These are phyloP conservation scores for Fimicolochytrium jonesii DNA, from an alignment of 192 early-diverging fungal genomes.

Conservation along the genomic window DNA sequence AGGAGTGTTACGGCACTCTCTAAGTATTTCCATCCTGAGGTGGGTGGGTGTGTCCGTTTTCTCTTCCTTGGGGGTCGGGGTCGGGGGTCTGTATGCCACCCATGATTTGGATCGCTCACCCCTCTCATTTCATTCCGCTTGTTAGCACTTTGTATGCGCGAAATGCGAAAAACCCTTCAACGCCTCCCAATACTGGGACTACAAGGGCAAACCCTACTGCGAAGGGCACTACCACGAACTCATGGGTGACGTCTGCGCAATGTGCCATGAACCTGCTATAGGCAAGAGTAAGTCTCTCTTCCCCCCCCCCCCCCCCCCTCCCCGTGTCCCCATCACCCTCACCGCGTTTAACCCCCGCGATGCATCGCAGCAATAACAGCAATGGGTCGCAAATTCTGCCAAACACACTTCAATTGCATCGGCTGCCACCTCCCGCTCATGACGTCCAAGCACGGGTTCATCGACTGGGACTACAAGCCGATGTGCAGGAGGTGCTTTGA, in stretches of 20 bases:
- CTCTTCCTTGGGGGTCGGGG: too few species aligned
- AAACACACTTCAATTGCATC: slow-evolving; percentile 46
- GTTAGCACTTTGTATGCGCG: slow-evolving; percentile 51
- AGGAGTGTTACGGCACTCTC: slow-evolving; percentile 37
- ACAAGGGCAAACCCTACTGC: slow-evolving; percentile 40
- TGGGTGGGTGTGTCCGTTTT: too few species aligned
- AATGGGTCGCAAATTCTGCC: slow-evolving; percentile 40
- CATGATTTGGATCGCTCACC: too few species aligned
- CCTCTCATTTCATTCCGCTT: too few species aligned
- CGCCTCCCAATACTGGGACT: slow-evolving; percentile 36
- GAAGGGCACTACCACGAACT: slow-evolving; percentile 46
- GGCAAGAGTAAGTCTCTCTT: slow-evolving; percentile 35
- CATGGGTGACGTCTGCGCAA: slow-evolving; percentile 39
- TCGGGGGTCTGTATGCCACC: too few species aligned
- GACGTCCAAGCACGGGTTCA: slow-evolving; percentile 17
- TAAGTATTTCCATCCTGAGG: slow-evolving; percentile 47
- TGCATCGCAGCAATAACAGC: slow-evolving; percentile 36
- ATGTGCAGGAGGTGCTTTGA: slow-evolving; percentile 48
- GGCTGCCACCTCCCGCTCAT: slow-evolving; percentile 30
- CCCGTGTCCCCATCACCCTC: too few species aligned
- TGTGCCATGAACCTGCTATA: slow-evolving; percentile 33
- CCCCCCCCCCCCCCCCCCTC: too few species aligned
- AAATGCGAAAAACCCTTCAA: slow-evolving; percentile 46
- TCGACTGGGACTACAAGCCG: slow-evolving; percentile 44
- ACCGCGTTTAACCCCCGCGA: too few species aligned